Evolutionary conservation across 192 early-diverging fungal species (phyloP).

Genomic region (Dimargaris cristalligena): DNA sequence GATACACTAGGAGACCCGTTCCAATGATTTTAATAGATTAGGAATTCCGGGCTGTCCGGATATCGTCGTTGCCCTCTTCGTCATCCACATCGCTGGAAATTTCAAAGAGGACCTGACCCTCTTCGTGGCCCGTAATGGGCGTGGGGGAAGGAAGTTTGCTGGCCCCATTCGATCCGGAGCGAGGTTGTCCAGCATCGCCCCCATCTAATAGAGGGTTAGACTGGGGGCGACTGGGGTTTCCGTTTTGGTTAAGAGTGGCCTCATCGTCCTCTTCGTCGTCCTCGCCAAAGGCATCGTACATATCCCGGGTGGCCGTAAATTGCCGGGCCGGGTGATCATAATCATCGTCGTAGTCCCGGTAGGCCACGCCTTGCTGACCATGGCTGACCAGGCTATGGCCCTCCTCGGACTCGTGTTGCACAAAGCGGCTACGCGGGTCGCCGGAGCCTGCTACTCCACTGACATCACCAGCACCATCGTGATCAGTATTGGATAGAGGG

Average conservation of each 20-base stretch:
- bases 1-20: too few relatives aligned
- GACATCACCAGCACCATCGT: not conserved
- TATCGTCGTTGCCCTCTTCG: constrained; percentile 1
- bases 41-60: not conserved
- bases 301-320: constrained; percentile 13
- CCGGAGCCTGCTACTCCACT: constrained; percentile 1
- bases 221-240: not conserved
- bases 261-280: constrained; percentile 15
- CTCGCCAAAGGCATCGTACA: constrained; percentile 19
- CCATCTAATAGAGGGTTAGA: not conserved
- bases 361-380: too few relatives aligned
- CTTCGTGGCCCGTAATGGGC: not conserved
- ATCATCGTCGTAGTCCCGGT: not conserved
- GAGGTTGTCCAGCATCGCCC: not conserved
- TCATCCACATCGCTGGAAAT: constrained; percentile 13
- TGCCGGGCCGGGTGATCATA: constrained; percentile 12
- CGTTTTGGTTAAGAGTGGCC: not conserved
- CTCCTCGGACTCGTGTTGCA: not conserved
- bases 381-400: constrained; percentile 2
- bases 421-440: not conserved
- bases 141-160: not conserved
- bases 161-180: constrained; percentile 9
- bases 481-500: not conserved
- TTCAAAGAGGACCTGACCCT: constrained; percentile 12
- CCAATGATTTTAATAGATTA: too few relatives aligned